phyloP scores from a whole-genome alignment of 2,329 filamentous ascomycete species.

The Dichotomopilus funicola region DNA sequence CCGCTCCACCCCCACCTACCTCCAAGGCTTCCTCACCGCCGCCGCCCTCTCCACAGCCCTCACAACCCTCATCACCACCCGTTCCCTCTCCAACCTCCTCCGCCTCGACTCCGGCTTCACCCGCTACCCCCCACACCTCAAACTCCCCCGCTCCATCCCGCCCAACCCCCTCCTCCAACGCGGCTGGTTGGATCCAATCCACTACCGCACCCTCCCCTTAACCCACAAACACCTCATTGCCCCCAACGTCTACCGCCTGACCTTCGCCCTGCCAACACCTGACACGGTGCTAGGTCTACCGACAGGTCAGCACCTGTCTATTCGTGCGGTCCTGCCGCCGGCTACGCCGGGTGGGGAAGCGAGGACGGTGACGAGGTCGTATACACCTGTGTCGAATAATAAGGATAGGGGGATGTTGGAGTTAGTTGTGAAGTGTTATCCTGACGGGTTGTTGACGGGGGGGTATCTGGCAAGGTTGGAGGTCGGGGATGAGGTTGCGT shows the following conservation, averaged over 20 bases:
- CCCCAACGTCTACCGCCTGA: slow-evolving; percentile 40
- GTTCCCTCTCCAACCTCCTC: not conserved
- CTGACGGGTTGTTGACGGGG: slow-evolving; percentile 40
- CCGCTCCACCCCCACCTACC: not conserved
- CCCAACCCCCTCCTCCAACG: not conserved
- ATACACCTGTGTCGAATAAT: slow-evolving; percentile 49
- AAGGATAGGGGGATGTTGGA: slow-evolving; percentile 42
- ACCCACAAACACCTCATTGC: slow-evolving; percentile 33
- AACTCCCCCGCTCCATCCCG: not conserved
- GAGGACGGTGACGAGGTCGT: slow-evolving; percentile 43
- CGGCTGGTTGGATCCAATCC: slow-evolving; percentile 27
- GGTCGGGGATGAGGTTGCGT: slow-evolving; percentile 38
- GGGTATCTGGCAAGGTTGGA: slow-evolving; percentile 39
- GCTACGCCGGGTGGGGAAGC: slow-evolving; percentile 26
- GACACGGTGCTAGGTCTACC: slow-evolving; percentile 46
- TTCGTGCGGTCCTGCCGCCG: slow-evolving; percentile 36
- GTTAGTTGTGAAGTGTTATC: slow-evolving; percentile 35
- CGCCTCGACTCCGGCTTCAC: not conserved
- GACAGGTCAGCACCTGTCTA: slow-evolving; percentile 50
- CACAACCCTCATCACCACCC: not conserved
- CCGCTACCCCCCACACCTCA: not conserved
- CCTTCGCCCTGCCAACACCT: slow-evolving; percentile 41
- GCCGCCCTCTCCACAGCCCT: not conserved
- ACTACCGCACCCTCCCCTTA: slow-evolving; percentile 42
- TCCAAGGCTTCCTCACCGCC: not conserved